Base-by-base conservation (phyloP, 208 protist genomes). In the Leishmania guyanensis region DNA sequence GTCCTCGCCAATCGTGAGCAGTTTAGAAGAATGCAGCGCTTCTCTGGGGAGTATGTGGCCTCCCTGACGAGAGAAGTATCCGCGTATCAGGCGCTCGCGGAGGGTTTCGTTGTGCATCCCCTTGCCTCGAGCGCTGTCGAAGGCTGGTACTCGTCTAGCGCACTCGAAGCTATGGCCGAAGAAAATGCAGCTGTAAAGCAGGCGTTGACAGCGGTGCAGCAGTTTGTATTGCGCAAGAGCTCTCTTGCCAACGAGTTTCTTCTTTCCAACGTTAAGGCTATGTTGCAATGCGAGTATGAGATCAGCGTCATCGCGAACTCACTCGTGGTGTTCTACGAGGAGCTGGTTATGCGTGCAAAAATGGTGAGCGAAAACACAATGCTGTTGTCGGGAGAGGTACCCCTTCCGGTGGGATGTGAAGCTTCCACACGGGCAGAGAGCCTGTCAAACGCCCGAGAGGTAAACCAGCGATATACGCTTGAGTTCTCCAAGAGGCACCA, bases 291-390 rank as follows among this genome's bases (percentile, higher is more conserved):
- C 51, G 82, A 81, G 72, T 51, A 22, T 29, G 70, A 85, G 60
- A 68, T 75, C 53, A 62, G 82, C 17, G 56, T 82, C 16, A 56
- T 85, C 36, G 70, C 82, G 46, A 69, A 54, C 22, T 81, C 82
- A 56, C 77, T 80, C 16, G 82, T 85, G 39, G 71, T 53, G 5
- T 73, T 81, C 29, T 85, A 79, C 54, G 82, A 85, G 53, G 82
- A 78, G 17, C 8, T 85, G 29, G 20, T 79, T 43, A 81, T 82
- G 77, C 77, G 82, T 56, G 73, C 82, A 10, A 85, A 85, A 54
- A 36, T 46, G 58, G 72, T 85, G 3, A 53, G 12, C n/a, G 82
- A 85, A 53, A 85, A 76, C 54, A 68, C 82, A 17, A 17, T 48
- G 20, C 77, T 82, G 50, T 2, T 82, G 58, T 71, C 82, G 3